These are phyloP conservation scores for Botrytis tulipae DNA, from an alignment of 2,329 filamentous ascomycete genomes.

Conservation along the genomic window DNA sequence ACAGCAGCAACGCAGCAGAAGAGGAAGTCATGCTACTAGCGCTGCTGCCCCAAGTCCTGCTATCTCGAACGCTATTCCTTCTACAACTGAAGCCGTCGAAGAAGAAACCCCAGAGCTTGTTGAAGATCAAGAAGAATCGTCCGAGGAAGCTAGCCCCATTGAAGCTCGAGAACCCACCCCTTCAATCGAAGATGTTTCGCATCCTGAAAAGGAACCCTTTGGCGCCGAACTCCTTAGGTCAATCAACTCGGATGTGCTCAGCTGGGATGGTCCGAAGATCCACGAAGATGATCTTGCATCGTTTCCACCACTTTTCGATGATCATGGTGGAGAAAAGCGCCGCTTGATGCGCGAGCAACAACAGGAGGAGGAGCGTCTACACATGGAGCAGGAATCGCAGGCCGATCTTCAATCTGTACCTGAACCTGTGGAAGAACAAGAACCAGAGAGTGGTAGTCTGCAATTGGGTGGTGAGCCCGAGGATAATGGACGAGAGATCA, in stretches of 20 bases:
- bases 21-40: slow-evolving; percentile 77
- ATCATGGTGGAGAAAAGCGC: slow-evolving; percentile 77
- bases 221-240: slow-evolving; percentile 46
- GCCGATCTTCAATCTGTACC: slow-evolving; percentile 48
- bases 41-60: slow-evolving; percentile 80
- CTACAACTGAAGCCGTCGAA: slow-evolving; percentile 50
- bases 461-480: slow-evolving; percentile 93
- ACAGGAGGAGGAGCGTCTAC: slow-evolving; percentile 55
- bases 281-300: slow-evolving; percentile 45
- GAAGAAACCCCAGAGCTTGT: slow-evolving; percentile 38
- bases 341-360: slow-evolving; percentile 69
- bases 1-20: slow-evolving; percentile 59
- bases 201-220: slow-evolving; percentile 29
- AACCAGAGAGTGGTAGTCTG: slow-evolving; percentile 76
- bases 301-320: slow-evolving; percentile 79
- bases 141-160: slow-evolving; percentile 21
- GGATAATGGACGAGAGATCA: slow-evolving; percentile 52
- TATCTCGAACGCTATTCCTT: slow-evolving; percentile 58
- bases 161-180: slow-evolving; percentile 17
- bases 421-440: slow-evolving; percentile 62
- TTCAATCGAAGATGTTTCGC: slow-evolving; percentile 23
- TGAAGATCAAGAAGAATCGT: slow-evolving; percentile 17
- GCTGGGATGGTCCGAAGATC: slow-evolving; percentile 48
- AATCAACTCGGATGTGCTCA: slow-evolving; percentile 49
- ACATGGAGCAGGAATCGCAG: slow-evolving; percentile 54